Conservation (phyloP, 2,329 filamentous ascomycete species). For the Calonectria fujianensis region DNA sequence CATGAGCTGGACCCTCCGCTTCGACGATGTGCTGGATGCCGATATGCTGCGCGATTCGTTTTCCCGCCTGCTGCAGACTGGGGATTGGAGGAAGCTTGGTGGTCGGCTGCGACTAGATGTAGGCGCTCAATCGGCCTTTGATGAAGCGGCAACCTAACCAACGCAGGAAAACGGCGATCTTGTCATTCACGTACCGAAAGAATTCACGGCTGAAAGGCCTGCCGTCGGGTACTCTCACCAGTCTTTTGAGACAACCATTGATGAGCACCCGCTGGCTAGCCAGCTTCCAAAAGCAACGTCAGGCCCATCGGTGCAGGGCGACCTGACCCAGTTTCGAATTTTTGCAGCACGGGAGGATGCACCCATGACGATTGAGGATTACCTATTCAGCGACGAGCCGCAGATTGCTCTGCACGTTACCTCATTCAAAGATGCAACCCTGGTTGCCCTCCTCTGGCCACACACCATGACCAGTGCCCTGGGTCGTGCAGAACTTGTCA, state of each 20-base stretch:
- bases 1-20: slow-evolving; percentile 49
- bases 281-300: slow-evolving; percentile 59
- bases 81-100: slow-evolving; percentile 66
- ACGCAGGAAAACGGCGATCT: slow-evolving; percentile 47
- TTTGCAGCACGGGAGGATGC: slow-evolving; percentile 43
- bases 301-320: slow-evolving; percentile 43
- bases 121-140: not conserved
- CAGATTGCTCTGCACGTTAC: slow-evolving; percentile 69
- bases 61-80: slow-evolving; percentile 51
- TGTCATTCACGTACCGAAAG: slow-evolving; percentile 58
- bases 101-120: slow-evolving; percentile 54
- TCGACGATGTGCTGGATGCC: slow-evolving; percentile 59
- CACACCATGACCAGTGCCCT: slow-evolving; percentile 70
- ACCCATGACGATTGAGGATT: slow-evolving; percentile 60
- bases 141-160: not conserved
- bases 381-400: slow-evolving; percentile 64
- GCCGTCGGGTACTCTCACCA: slow-evolving; percentile 64
- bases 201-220: slow-evolving; percentile 59
- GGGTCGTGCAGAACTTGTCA: slow-evolving; percentile 64
- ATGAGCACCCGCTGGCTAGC: slow-evolving; percentile 63
- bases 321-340: slow-evolving; percentile 42
- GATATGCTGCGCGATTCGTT: slow-evolving; percentile 55
- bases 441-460: slow-evolving; percentile 67
- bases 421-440: slow-evolving; percentile 69
- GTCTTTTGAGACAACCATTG: slow-evolving; percentile 59